Percentiles rank a stretch among this genome's conserved stretches.
phyloP scores from a whole-genome alignment of 306 rosid species.

The Trichosanthes cucumerina region DNA sequence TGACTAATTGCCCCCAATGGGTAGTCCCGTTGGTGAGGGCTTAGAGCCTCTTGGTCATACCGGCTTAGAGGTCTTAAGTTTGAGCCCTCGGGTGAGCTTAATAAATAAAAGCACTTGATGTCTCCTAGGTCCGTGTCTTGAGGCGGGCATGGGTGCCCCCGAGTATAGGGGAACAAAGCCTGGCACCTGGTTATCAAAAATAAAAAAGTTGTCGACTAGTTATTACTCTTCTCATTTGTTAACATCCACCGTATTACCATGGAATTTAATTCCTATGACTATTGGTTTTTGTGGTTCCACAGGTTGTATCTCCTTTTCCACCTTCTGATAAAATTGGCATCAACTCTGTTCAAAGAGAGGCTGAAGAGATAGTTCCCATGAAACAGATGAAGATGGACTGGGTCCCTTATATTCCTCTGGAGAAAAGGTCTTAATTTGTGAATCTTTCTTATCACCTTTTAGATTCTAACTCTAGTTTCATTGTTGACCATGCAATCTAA shows the following conservation, averaged over 20 bases:
- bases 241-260: neutral
- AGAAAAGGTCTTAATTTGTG: conserved; percentile 14
- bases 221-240: neutral
- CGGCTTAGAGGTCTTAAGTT: no score
- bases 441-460: neutral
- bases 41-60: no score
- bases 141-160: no score
- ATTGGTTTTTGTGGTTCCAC: neutral
- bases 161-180: no score
- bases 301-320: conserved; percentile 81
- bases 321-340: conserved; percentile 87
- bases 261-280: neutral
- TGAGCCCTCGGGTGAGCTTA: no score
- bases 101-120: no score
- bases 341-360: conserved; percentile 85
- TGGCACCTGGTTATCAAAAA: no score
- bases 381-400: conserved; percentile 97
- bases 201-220: neutral
- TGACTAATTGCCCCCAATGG: no score
- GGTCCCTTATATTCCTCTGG: conserved; percentile 86
- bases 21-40: no score
- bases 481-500: conserved; percentile 7
- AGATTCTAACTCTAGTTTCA: neutral
- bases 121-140: no score
- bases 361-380: conserved; percentile 87